Percentiles rank a stretch among this genome's conserved stretches.
Conservation (phyloP, 345 rosid genomes). For the Aquilaria yunnanensis region DNA sequence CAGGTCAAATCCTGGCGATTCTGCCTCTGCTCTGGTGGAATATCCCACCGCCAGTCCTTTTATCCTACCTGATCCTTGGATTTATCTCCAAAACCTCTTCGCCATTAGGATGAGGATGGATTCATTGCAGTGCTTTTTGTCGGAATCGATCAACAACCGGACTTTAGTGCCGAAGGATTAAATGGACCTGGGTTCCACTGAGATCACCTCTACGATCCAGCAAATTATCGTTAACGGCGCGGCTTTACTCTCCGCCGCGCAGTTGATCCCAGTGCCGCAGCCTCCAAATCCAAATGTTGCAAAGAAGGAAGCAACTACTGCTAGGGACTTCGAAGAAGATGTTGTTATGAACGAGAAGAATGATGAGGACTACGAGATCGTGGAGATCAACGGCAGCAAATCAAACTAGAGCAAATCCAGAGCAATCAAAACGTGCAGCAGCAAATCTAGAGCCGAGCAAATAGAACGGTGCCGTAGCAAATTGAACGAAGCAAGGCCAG, state of each 20-base stretch:
- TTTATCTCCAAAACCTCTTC: slow-evolving; percentile 33
- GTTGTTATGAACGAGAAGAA: neutral
- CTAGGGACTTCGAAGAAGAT: slow-evolving; percentile 3
- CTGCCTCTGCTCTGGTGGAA: neutral
- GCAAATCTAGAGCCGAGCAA: too few species aligned
- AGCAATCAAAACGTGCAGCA: too few species aligned
- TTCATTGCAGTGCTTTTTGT: slow-evolving; percentile 31
- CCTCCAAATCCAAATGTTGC: neutral
- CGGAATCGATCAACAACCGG: slow-evolving; percentile 34
- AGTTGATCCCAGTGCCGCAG: neutral
- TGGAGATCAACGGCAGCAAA: slow-evolving; percentile 59
- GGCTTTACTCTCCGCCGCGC: slow-evolving; percentile 33
- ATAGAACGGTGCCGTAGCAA: too few species aligned
- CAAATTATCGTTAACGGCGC: slow-evolving; percentile 44
- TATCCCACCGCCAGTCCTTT: slow-evolving; percentile 1
- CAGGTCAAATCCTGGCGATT: slow-evolving; percentile 19
- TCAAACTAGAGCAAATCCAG: slow-evolving; percentile 37
- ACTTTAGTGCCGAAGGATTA: slow-evolving; percentile 24
- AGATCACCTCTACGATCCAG: slow-evolving; percentile 45
- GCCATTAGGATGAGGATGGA: slow-evolving; percentile 36
- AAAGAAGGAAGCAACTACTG: neutral
- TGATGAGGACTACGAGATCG: slow-evolving; percentile 28
- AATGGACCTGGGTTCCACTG: slow-evolving; percentile 45
- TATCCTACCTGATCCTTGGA: slow-evolving; percentile 7
- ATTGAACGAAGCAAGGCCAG: too few species aligned